These are phyloP conservation scores for Nephelium lappaceum DNA, from an alignment of 345 rosid species.

Conservation along the genomic window DNA sequence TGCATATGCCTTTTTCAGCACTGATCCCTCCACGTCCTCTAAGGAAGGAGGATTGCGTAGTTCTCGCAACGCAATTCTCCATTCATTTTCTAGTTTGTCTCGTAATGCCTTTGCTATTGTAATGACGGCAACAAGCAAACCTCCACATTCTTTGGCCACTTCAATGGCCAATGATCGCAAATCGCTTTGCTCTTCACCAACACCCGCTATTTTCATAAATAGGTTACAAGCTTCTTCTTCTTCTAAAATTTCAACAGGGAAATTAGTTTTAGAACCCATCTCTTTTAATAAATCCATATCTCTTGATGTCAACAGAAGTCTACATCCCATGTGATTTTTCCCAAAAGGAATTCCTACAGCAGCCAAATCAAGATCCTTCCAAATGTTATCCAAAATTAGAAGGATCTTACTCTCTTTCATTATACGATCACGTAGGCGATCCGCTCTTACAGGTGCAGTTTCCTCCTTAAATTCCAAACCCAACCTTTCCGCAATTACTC, in stretches of 20 bases:
- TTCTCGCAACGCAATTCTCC: slow-evolving; percentile 28
- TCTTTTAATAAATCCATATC: background rate
- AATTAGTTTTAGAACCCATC: background rate
- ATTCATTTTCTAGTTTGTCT: background rate
- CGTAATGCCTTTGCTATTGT: slow-evolving; percentile 24
- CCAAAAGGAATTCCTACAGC: background rate
- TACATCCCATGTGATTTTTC: background rate
- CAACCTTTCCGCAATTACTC: background rate
- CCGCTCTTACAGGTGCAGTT: background rate
- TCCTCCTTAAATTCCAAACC: background rate
- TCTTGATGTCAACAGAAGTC: background rate
- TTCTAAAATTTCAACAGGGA: background rate
- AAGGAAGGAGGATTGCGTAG: slow-evolving; percentile 1
- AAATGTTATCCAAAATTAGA: slow-evolving; percentile 6
- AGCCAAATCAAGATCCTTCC: background rate
- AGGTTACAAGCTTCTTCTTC: slow-evolving; percentile 22
- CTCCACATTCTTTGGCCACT: slow-evolving; percentile 23
- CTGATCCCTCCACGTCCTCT: background rate
- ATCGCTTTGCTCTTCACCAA: background rate
- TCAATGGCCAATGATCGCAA: slow-evolving; percentile 19
- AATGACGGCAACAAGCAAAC: slow-evolving; percentile 9
- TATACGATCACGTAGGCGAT: background rate
- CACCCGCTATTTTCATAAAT: slow-evolving; percentile 25
- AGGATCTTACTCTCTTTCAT: background rate
- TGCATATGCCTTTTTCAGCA: too few relatives aligned